These are phyloP conservation scores for Suhomyces yuchorum DNA, from an alignment of 1,139 yeast genomes.

Conservation along the genomic window DNA sequence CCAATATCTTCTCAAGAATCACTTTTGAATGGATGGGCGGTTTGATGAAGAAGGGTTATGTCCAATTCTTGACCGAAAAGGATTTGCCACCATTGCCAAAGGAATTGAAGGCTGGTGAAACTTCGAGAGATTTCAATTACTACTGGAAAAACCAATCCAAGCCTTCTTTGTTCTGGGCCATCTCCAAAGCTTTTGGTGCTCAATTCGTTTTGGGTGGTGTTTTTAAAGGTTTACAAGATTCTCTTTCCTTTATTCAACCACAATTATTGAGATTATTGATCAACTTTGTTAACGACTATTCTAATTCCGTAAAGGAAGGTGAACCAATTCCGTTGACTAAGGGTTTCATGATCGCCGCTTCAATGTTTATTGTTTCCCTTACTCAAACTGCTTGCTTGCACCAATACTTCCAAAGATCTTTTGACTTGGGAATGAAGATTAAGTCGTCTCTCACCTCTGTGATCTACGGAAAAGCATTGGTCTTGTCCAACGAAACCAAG, in stretches of 20 bases:
- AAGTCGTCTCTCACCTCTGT: conserved; percentile 79
- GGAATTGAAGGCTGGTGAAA: conserved; percentile 55
- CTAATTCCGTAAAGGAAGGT: conserved; percentile 36
- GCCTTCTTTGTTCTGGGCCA: conserved; percentile 70
- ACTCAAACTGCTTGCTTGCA: conserved; percentile 84
- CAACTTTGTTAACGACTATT: conserved; percentile 78
- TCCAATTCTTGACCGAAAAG: conserved; percentile 66
- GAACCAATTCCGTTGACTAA: conserved; percentile 62
- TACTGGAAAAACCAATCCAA: conserved; percentile 54
- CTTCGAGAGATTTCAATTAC: conserved; percentile 53
- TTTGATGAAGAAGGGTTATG: conserved; percentile 82
- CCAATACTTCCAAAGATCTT: conserved; percentile 88
- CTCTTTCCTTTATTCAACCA: conserved; percentile 85
- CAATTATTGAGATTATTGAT: conserved; percentile 77
- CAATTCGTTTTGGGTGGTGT: conserved; percentile 70
- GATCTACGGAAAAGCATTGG: conserved; percentile 78
- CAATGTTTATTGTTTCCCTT: conserved; percentile 83
- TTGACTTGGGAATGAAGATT: conserved; percentile 88
- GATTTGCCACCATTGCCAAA: conserved; percentile 84
- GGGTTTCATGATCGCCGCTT: conserved; percentile 80
- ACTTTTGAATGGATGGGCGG: conserved; percentile 93
- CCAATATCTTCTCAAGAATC: conserved; percentile 78
- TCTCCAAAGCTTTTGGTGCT: conserved; percentile 69
- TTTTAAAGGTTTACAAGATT: conserved; percentile 80
- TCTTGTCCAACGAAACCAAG: conserved; percentile 81